Evolutionary conservation across 768 basidiomycete species (phyloP), one percentile per base, ranked within the genome.

Genomic region (Leccinum fibrillosum): DNA sequence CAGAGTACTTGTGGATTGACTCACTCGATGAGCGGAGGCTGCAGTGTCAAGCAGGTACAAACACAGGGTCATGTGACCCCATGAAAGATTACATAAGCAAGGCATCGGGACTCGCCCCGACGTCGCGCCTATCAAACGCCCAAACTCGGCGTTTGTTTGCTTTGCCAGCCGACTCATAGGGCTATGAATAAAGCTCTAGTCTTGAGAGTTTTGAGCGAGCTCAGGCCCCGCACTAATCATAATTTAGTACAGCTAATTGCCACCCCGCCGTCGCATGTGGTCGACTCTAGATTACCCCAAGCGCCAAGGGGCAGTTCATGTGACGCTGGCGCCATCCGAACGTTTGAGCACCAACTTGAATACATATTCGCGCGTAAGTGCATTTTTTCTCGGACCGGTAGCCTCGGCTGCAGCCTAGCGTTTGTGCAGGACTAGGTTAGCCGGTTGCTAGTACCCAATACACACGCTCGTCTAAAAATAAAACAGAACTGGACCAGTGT

Each of bases 1-100:
- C 49, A 19, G 52, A 25, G 44, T 47, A 32, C 32, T 32, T 32
- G 55, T 52, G 13, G 61, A 42, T 21, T 55, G 55, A 50, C 4
- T 26, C 32, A 28, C 25, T 47, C 57, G 34, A 61, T 52, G 28
- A 42, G 8, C 19, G 8, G 49, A 62, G 59, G 62, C 8, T 49
- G 37, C 15, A 12, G 34, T 25, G 25, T 23, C 58, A 70, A 70
- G 69, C n/a, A 67, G 28, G 34, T 3, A 52, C 62, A 70, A 70
- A 66, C 9, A 63, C 7, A 9, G 7, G 1, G 19, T 21, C 32
- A 19, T 11, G 12, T 34, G 26, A 39, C 32, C 32, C 32, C 1
- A 5, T 1, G 32, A 32, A 32, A 32, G 5, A 5, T 34, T 34
- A 34, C 12, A 34, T 34, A 34, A 34, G 10, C 30, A 11, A 30